Base-by-base conservation (phyloP, 352 stramenopile genomes). In the Globisporangium abappressorium region DNA sequence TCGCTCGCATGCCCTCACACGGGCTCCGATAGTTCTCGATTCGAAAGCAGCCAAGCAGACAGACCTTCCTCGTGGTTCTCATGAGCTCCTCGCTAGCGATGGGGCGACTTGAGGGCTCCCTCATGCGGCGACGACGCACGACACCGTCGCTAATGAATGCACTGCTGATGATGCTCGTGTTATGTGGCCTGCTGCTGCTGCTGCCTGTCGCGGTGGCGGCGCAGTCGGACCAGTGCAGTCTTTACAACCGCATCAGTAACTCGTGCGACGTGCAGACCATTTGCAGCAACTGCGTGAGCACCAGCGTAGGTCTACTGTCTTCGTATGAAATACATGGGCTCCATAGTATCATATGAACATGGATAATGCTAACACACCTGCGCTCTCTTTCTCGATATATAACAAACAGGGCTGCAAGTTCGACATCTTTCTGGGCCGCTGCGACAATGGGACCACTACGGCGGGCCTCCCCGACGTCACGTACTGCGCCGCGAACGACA, bases 181-280 rank as follows among this genome's bases (percentile, higher is more conserved):
- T 62, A 4, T 14, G 4, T 3, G 26, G 22, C 1, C 18, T 57
- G 24, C 18, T 68, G 0, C 22, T 20, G 0, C 22, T 20, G 43
- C 43, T 14, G 26, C 26, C 14, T 33, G n/a, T n/a, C n/a, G n/a
- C 26, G 0, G 15, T 22, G 6, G 15, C 15, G 12, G 34, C 53
- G 24, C 36, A 68, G n/a, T 36, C 22, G n/a, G 69, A 56, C 36
- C 59, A 61, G 9, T 89, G 81, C 68, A 62, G 64, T 34, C 56
- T 54, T 5, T 67, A 79, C 66, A 82, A 78, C 60, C 66, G 33
- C 49, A 58, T 72, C 12, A 71, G 66, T 47, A 65, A 85, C 60
- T 22, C 68, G 11, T 90, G 81, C 69, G 70, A 87, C 49, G 68
- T 82, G 34, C 70, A 72, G n/a, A 34, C 57, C 22, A 77, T 82